Base-by-base conservation (phyloP, 306 rosid genomes). In the Cicer bijugum region DNA sequence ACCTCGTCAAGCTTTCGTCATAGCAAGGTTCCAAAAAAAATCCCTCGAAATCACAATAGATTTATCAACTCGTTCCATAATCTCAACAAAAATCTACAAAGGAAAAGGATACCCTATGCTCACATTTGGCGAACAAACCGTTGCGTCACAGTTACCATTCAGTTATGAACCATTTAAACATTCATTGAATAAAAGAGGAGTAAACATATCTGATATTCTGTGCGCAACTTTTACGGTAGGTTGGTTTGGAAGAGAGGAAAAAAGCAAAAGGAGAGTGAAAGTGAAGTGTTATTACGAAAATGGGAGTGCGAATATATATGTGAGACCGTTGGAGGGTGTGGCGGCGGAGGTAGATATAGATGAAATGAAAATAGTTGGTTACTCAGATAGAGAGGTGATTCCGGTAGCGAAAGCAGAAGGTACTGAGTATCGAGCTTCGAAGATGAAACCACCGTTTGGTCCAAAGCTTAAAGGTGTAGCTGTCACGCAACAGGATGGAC, bases 1-100 rank as follows among this genome's bases (percentile, higher is more conserved):
- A 8, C 85, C 88, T 1, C 89, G 91, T 11, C 88, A 84, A 8
- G 89, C 86, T 71, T 71, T 67, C 1, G 87, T 85, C 43, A 60
- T 78, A n/a, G 81, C 77, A 12, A 82, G 89, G 4, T 67, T 50
- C 45, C 37, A 83, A 5, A 84, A 78, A 37, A 59, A 81, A 10
- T 83, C 89, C 5, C 82, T 64, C 4, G 86, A 88, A 60, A 76
- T 88, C 57, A 71, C 61, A 0, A 66, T 88, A 2, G 93, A 86
- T 28, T 16, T 86, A 7, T 9, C 78, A 4, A 67, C 42, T 4
- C 57, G 10, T 5, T 61, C 81, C 51, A 74, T 86, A 6, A 19
- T 73, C 47, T 84, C 87, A 2, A 61, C 57, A 50, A 75, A 46
- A 35, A 71, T 76, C 10, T 23, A 82, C 71, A 8, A 53, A n/a